phyloP scores from a whole-genome alignment of 2,329 filamentous ascomycete species.

The Cladophialophora immunda region DNA sequence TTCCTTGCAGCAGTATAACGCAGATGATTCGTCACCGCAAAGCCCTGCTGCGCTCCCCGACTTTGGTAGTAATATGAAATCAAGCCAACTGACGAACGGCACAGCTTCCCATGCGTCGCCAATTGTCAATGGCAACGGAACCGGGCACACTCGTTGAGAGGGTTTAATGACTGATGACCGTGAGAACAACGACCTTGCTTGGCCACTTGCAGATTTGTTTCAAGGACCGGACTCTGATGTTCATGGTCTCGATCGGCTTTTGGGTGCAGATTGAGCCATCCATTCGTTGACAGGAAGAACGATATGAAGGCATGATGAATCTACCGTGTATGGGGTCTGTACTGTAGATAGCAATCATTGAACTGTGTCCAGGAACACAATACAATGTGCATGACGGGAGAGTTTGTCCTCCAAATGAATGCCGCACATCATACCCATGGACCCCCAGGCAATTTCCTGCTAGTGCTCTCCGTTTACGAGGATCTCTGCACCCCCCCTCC shows the following conservation, averaged over 20 bases:
- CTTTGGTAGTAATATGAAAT: constrained; percentile 27
- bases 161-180: constrained; percentile 3
- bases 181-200: not conserved
- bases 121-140: constrained; percentile 28
- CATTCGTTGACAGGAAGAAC: not conserved
- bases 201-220: not conserved
- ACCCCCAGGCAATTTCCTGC: not conserved
- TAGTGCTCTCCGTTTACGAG: not conserved
- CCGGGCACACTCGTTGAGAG: constrained; percentile 29
- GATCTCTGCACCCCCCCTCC: not conserved
- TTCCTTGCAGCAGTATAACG: not conserved
- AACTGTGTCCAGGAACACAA: not conserved
- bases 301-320: not conserved
- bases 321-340: not conserved
- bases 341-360: not conserved
- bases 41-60: constrained; percentile 12
- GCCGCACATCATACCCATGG: not conserved
- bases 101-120: constrained; percentile 27
- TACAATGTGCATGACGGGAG: not conserved
- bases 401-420: not conserved
- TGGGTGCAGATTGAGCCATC: not conserved
- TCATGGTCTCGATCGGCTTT: not conserved
- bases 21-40: constrained; percentile 18
- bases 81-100: constrained; percentile 31
- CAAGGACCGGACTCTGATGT: not conserved